Conservation (phyloP, 257 asterid species). For the Capsicum pubescens region DNA sequence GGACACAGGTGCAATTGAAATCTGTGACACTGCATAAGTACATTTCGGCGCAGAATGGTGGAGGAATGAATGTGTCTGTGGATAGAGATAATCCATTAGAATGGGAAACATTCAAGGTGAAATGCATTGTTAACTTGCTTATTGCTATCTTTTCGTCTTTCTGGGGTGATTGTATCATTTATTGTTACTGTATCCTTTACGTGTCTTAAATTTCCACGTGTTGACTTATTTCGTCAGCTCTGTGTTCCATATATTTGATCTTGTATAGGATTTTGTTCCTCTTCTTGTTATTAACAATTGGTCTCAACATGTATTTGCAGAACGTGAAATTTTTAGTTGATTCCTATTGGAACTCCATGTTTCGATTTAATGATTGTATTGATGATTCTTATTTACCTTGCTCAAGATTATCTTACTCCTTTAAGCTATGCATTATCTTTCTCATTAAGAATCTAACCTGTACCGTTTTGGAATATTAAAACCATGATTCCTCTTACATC, state of each 20-base stretch:
- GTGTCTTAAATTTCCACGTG: neutral
- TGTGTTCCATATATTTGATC: neutral
- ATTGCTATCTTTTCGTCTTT: constrained; percentile 16
- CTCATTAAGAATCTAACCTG: neutral
- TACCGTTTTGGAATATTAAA: neutral
- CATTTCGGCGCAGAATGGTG: constrained; percentile 76
- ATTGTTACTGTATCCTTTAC: neutral
- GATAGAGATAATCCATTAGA: constrained; percentile 68
- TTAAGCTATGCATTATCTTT: neutral
- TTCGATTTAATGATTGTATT: neutral
- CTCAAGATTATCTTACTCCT: neutral
- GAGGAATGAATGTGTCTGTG: constrained; percentile 58
- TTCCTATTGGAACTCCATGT: neutral
- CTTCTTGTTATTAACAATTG: neutral
- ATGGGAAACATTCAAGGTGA: constrained; percentile 81
- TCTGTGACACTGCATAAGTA: constrained; percentile 59
- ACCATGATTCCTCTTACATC: neutral
- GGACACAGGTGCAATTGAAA: constrained; percentile 71
- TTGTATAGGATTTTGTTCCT: neutral
- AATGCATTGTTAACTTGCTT: constrained; percentile 29
- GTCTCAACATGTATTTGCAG: neutral
- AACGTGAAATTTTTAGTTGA: neutral
- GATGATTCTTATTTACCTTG: neutral
- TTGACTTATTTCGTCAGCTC: neutral
- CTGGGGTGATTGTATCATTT: neutral